phyloP scores from a whole-genome alignment of 108 stramenopile species.

The Mediolabrus comicus region DNA sequence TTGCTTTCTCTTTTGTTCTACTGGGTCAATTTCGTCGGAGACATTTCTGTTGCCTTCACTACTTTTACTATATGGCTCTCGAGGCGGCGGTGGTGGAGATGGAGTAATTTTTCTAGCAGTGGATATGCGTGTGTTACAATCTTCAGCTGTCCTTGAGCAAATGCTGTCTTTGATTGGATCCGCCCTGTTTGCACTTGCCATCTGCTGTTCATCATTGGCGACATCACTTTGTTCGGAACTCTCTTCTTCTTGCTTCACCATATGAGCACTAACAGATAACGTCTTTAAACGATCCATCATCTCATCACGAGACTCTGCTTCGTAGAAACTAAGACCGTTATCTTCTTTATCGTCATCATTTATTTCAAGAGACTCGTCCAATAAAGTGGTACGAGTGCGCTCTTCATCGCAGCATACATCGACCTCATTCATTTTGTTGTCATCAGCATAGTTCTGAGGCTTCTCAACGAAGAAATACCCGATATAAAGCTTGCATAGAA shows the following conservation, averaged over 20 bases:
- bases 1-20: neutral
- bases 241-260: neutral
- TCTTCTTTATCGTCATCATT: neutral
- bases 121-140: neutral
- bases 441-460: neutral
- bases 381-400: neutral
- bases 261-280: neutral
- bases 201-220: no score
- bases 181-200: neutral
- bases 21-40: neutral
- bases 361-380: neutral
- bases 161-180: neutral
- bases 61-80: no score
- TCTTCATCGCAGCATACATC: neutral
- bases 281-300: neutral
- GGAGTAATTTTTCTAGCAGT: neutral
- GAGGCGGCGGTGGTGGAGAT: neutral
- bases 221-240: no score
- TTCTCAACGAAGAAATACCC: neutral
- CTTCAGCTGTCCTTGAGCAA: neutral
- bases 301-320: neutral
- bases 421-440: neutral
- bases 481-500: neutral
- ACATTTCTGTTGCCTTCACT: neutral
- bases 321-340: neutral